Evolutionary conservation across 345 rosid genomes (phyloP), one percentile per base, ranked within the genome.

Genomic region (Lumnitzera racemosa): DNA sequence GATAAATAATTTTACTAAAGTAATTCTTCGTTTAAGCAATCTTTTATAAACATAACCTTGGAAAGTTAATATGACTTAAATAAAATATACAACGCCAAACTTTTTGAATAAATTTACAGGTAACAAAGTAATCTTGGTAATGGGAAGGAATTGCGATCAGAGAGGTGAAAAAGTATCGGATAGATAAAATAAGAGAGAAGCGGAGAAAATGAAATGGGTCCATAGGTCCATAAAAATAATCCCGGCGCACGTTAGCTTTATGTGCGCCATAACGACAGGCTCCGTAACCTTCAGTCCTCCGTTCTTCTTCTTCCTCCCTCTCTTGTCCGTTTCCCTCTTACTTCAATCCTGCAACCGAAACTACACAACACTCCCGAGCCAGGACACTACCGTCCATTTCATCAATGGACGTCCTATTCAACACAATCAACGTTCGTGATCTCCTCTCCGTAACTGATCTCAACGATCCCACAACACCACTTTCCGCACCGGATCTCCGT

Each of bases 401-500:
- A 48, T 13, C 27, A 36, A 68, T 85, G 64, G 90, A 82, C 69
- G 81, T 68, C 12, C 72, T 87, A 20, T 78, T 87, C 56, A 81
- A 84, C 72, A 63, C 78, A 4, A 78, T 90, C 74, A 83, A 86
- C 78, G 76, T 94, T 59, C 81, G 86, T 2, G 96, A 94, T 55
- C 99, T 90, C 54, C 99, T 94, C 68, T 67, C 97, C 46, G 79
- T 90, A 62, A 75, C 81, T 66, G 95, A 94, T 76, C 83, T 86
- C 25, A 65, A 78, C 50, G 99, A 94, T 66, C 86, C 90, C 0
- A 74, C 83, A 16, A 76, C 95, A 15, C 97, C 96, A 1, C 87
- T 94, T 49, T 78, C 99, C 25, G 90, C 96, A 50, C 97, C 97
- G 24, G 99, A 94, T 81, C 99, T 94, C 70, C 99, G 96, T 65